Evolutionary conservation across 208 protist genomes (phyloP).

Genomic region (Herpetomonas samuelpessoai): DNA sequence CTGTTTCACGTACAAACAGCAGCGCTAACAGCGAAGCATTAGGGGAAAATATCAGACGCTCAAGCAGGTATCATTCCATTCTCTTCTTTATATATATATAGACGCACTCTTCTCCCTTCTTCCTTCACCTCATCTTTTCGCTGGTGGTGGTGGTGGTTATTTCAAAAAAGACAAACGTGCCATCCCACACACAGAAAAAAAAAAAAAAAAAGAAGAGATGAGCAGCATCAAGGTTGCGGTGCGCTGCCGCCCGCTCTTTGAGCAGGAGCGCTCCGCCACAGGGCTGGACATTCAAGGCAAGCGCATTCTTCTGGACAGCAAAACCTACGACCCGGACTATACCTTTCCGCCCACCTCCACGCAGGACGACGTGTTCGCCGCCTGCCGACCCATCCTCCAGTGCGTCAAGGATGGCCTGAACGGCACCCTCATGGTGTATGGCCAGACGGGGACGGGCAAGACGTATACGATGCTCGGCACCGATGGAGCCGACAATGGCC

Average conservation of each 20-base stretch:
- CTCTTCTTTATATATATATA: too few relatives aligned
- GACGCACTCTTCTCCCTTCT: too few relatives aligned
- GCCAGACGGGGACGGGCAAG: slow-evolving; percentile 95
- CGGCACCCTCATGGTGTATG: slow-evolving; percentile 93
- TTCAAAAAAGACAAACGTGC: too few relatives aligned
- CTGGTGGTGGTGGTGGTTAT: too few relatives aligned
- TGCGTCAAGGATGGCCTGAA: slow-evolving; percentile 90
- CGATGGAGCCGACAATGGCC: slow-evolving; percentile 45
- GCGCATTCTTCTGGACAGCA: slow-evolving; percentile 85
- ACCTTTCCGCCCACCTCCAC: slow-evolving; percentile 59
- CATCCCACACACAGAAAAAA: background rate
- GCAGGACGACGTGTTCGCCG: slow-evolving; percentile 86
- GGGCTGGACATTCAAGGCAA: slow-evolving; percentile 76
- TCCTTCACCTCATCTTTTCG: too few relatives aligned
- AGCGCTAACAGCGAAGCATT: too few relatives aligned
- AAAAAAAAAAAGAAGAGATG: slow-evolving; percentile 24
- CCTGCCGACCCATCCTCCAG: slow-evolving; percentile 83
- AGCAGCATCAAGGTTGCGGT: slow-evolving; percentile 89
- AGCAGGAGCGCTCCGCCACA: slow-evolving; percentile 62
- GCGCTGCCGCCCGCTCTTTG: slow-evolving; percentile 79
- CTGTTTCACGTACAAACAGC: too few relatives aligned
- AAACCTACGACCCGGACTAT: slow-evolving; percentile 90
- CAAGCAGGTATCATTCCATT: too few relatives aligned
- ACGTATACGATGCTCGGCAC: slow-evolving; percentile 95
- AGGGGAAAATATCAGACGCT: too few relatives aligned